phyloP scores from a whole-genome alignment of 108 stramenopile species.

The Pseudonitzschia multiseries region DNA sequence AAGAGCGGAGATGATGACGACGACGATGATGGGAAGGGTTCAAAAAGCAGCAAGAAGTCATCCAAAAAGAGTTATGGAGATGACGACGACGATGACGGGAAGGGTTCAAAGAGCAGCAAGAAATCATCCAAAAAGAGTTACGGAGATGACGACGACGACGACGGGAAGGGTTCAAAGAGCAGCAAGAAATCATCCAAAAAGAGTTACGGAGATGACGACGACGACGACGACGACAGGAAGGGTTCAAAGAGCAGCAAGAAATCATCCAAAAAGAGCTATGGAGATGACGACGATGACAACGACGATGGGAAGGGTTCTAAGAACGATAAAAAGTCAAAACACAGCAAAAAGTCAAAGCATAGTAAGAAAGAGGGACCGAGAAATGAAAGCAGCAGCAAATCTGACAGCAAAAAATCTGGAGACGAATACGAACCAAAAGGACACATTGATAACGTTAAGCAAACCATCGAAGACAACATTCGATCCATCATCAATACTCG shows the following conservation, averaged over 20 bases:
- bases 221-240: not conserved
- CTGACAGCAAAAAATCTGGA: not conserved
- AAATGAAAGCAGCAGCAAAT: not conserved
- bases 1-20: too few species aligned
- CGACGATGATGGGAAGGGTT: not conserved
- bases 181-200: too few species aligned
- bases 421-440: not conserved
- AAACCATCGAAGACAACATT: not conserved
- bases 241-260: not conserved
- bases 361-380: not conserved
- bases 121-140: too few species aligned
- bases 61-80: too few species aligned
- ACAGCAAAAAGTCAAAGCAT: not conserved
- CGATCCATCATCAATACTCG: not conserved
- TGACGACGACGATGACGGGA: not conserved
- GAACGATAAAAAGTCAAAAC: not conserved
- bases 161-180: too few species aligned
- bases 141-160: too few species aligned
- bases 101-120: not conserved
- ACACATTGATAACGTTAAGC: not conserved
- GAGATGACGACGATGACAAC: conserved; percentile 12
- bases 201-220: not conserved
- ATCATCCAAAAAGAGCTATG: not conserved
- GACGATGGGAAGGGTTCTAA: not conserved
- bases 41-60: too few species aligned